A percentile compares a stretch with the other conserved stretches of the same genome.
These are phyloP conservation scores for Xylaria telfairii DNA, from an alignment of 495 filamentous ascomycete species.

Conservation along the genomic window DNA sequence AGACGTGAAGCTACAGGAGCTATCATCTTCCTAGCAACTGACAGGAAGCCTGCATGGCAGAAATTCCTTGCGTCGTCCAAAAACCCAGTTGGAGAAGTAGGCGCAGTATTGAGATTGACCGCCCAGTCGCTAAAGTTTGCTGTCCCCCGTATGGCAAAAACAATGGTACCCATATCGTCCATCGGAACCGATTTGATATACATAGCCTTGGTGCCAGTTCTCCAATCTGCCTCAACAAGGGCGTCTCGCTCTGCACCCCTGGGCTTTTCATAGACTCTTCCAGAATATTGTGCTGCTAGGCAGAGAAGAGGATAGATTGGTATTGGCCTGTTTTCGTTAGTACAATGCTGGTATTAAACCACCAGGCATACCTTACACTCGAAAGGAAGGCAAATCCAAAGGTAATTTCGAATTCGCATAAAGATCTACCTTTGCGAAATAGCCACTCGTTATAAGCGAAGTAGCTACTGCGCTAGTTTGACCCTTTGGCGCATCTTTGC, in stretches of 20 bases:
- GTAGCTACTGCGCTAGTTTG: conserved; percentile 47
- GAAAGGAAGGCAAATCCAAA: conserved; percentile 65
- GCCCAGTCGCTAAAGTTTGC: conserved; percentile 84
- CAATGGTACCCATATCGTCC: conserved; percentile 76
- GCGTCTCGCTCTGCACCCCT: conserved; percentile 62
- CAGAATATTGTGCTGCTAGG: conserved; percentile 76
- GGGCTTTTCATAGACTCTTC: conserved; percentile 71
- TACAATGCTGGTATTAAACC: neutral
- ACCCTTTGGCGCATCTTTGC: conserved; percentile 39
- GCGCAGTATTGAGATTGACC: conserved; percentile 74
- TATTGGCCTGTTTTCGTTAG: conserved; percentile 59
- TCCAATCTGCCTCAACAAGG: conserved; percentile 72
- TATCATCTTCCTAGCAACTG: conserved; percentile 78
- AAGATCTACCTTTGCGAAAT: conserved; percentile 77
- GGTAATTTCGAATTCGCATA: conserved; percentile 83
- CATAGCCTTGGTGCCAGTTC: conserved; percentile 79
- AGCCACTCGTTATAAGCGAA: conserved; percentile 54
- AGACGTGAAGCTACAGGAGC: conserved; percentile 71
- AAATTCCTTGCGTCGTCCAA: conserved; percentile 76
- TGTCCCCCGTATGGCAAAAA: conserved; percentile 80
- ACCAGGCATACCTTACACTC: conserved; percentile 57
- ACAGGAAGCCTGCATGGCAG: conserved; percentile 79
- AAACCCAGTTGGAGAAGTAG: conserved; percentile 67
- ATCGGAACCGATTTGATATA: conserved; percentile 77
- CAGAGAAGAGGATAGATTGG: conserved; percentile 74